Base-by-base conservation (phyloP, 1,284 basidiomycete species). In the Marasmius tenuissimus region DNA sequence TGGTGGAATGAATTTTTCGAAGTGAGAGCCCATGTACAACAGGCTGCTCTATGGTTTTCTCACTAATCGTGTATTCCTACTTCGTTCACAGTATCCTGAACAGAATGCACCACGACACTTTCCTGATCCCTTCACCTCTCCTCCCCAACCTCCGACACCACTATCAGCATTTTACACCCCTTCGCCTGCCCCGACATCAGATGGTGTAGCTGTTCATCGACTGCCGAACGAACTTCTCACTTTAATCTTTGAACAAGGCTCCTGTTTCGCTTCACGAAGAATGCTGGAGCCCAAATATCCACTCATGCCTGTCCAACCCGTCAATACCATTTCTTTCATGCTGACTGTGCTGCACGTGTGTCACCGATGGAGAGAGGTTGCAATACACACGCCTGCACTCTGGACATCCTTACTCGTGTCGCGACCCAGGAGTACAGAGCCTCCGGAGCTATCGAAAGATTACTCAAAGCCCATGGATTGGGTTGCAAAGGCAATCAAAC, bases 201-300 rank as follows among this genome's bases (percentile, higher is more conserved):
- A 54, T 18, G 50, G 20, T 14, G 51, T 59, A 7, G 56, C 58
- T 49, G 60, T 64, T 12, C 57, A 64, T 53, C 61, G 58, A 37
- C 63, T 65, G 34, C 63, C 63, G 11, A 65, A 65, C 49, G 63
- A 65, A 47, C 58, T 65, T 34, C 63, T 65, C 16, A 62, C 63
- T 6, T 52, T 65, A 18, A 65, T 65, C 16, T 65, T 65, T 45
- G 58, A 59, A 22, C 55, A 59, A 18, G 61, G 63, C 54, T 65
- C 63, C 22, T 48, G 55, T 38, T 52, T 65, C 7, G 58, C 63
- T n/a, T 59, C 62, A 18, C 56, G 45, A 18, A 45, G 45, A 42
- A 57, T 51, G 49, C 60, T 57, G n/a, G 49, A 65, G 35, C 63
- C 61, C 3, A 61, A 58, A 54, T 65, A 59, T 42, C 63, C 63